Conservation (phyloP, 371 early-diverging fungal genomes). For the Rhizopus sp. region DNA sequence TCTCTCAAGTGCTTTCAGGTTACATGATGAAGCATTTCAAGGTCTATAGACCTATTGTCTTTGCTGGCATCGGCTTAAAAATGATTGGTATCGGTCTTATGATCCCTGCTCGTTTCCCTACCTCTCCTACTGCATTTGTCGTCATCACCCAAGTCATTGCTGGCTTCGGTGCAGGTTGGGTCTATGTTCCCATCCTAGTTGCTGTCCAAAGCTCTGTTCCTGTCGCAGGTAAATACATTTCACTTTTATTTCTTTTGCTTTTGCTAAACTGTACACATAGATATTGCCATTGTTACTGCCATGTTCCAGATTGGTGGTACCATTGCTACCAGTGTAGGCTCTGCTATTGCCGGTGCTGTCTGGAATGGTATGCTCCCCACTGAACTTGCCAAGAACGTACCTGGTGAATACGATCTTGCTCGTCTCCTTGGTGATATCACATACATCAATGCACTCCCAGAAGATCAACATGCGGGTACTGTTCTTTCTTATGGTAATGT, state of each 20-base stretch:
- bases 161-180: slow-evolving; percentile 42
- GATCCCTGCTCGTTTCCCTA: slow-evolving; percentile 45
- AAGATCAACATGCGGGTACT: slow-evolving; percentile 32
- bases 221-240: slow-evolving; percentile 24
- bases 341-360: slow-evolving; percentile 39
- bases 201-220: slow-evolving; percentile 45
- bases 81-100: slow-evolving; percentile 42
- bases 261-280: slow-evolving; percentile 13
- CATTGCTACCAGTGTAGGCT: slow-evolving; percentile 36
- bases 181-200: slow-evolving; percentile 33
- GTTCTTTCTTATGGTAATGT: slow-evolving; percentile 34
- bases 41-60: slow-evolving; percentile 43
- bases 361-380: slow-evolving; percentile 43
- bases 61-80: slow-evolving; percentile 66
- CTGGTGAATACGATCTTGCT: slow-evolving; percentile 34
- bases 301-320: slow-evolving; percentile 39
- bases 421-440: slow-evolving; percentile 29
- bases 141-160: slow-evolving; percentile 42
- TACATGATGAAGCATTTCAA: slow-evolving; percentile 43
- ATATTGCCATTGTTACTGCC: slow-evolving; percentile 42
- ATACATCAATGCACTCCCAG: slow-evolving; percentile 27
- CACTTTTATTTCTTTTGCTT: background rate
- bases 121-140: slow-evolving; percentile 32
- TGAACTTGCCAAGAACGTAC: slow-evolving; percentile 32
- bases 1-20: slow-evolving; percentile 35